Base-by-base conservation (phyloP, 805 yeast genomes). In the Priceomyces carsonii region DNA sequence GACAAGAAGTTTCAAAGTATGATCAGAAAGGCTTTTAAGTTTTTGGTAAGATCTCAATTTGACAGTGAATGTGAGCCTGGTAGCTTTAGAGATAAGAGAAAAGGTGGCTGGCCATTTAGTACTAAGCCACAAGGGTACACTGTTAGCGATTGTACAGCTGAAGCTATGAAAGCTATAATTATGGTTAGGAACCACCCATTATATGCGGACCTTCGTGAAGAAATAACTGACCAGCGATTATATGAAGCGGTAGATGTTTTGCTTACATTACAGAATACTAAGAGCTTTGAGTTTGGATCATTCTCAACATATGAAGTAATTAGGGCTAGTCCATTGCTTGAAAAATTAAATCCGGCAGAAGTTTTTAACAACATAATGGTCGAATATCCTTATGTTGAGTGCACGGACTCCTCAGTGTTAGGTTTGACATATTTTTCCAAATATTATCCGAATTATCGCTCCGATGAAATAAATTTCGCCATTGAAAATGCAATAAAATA, bases 351-450 rank as follows among this genome's bases (percentile, higher is more conserved):
- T 48, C 98, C 99, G 0, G 99, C 99, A 1, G 99, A 93, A 57
- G 99, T 93, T 0, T 93, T 93, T 63, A 96, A 95, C 39, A 90
- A 93, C 49, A 93, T 93, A 40, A 93, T 93, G 99, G 95, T 93
- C 17, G 99, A 93, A 60, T 93, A 87, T 57, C 98, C 99, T 0
- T 93, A 93, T 54, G 97, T 95, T 14, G 99, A 93, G 60, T 93
- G 99, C 59, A 89, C 98, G 0, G 99, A 95, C 61, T 90, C 98
- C 0, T 80, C 91, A 1, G 95, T 93, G 5, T 64, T 93, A 22
- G 99, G 99, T 0, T 67, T 93, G 39, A 80, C 85, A 0, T 85
- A 83, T 56, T 93, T 89, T 63, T 69, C 80, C 29, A 72, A 79
- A 40, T 67, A 78, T 51, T 80, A 75, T 51, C 73, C 72, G 1